A percentile compares a stretch with the other conserved stretches of the same genome.
Evolutionary conservation across 345 rosid genomes (phyloP).

Genomic region (Bruguiera parviflora): DNA sequence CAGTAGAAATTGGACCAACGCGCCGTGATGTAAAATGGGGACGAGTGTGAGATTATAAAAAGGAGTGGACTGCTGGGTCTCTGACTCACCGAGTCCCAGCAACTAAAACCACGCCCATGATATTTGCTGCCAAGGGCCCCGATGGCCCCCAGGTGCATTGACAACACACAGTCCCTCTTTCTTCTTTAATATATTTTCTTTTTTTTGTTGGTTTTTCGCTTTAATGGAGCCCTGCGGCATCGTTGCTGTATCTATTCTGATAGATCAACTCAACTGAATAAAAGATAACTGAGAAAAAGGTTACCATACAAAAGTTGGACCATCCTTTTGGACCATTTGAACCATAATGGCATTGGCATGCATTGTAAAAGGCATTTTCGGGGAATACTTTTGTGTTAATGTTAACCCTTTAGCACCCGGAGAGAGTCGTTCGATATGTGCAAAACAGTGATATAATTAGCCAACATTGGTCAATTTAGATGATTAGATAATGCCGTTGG

Average conservation of each 20-base stretch:
- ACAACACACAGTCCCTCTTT: conserved; percentile 4
- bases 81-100: conserved; percentile 59
- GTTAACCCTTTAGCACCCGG: too few species aligned
- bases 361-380: too few species aligned
- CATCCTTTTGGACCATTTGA: conserved; percentile 16
- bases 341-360: not conserved
- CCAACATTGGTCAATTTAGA: not conserved
- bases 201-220: not conserved
- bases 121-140: conserved; percentile 47
- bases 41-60: conserved; percentile 23
- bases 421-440: not conserved
- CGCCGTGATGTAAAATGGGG: conserved; percentile 1
- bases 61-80: conserved; percentile 34
- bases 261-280: not conserved
- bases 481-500: not conserved
- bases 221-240: not conserved
- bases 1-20: not conserved
- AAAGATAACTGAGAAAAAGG: not conserved
- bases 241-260: not conserved
- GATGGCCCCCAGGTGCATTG: conserved; percentile 19
- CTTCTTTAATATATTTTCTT: not conserved
- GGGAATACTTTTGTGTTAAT: too few species aligned
- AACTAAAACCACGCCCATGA: conserved; percentile 57
- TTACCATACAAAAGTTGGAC: conserved; percentile 10
- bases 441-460: not conserved